Percentiles rank a stretch among this genome's conserved stretches.
These are phyloP conservation scores for Podila horticola DNA, from an alignment of 192 early-diverging fungal species.

Conservation along the genomic window DNA sequence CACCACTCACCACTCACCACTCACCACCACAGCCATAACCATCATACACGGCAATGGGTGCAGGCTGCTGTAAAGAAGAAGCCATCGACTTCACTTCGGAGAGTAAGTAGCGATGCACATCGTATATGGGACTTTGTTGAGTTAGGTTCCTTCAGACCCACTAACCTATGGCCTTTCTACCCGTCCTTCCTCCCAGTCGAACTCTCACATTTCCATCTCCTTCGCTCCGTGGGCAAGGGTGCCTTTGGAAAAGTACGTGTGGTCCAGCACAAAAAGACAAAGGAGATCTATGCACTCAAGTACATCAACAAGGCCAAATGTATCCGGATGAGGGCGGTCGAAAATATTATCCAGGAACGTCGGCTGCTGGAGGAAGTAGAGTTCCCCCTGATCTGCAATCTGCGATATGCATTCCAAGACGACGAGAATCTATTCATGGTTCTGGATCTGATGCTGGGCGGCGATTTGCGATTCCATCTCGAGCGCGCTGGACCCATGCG, in stretches of 20 bases:
- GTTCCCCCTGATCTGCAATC: conserved; percentile 86
- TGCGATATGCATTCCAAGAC: conserved; percentile 97
- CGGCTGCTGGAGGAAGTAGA: conserved; percentile 88
- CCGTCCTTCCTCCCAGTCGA: conserved; percentile 65
- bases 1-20: neutral
- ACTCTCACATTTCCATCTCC: conserved; percentile 88
- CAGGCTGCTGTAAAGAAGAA: conserved; percentile 66
- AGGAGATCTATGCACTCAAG: conserved; percentile 91
- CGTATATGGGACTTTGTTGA: neutral
- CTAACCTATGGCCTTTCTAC: neutral
- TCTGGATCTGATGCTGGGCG: conserved; percentile 94
- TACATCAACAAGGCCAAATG: conserved; percentile 97
- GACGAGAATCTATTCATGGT: conserved; percentile 94
- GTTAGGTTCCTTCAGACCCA: neutral
- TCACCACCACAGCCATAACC: neutral
- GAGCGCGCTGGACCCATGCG: conserved; percentile 71
- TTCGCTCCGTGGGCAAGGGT: conserved; percentile 92
- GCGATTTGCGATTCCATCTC: conserved; percentile 92
- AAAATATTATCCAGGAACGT: conserved; percentile 93
- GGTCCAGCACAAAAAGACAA: conserved; percentile 86
- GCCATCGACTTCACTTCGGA: conserved; percentile 77
- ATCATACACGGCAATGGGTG: conserved; percentile 51
- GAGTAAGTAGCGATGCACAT: conserved; percentile 56
- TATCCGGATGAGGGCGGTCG: conserved; percentile 84
- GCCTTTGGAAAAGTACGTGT: conserved; percentile 97